Percentiles rank a stretch among this genome's conserved stretches.
Conservation (phyloP, 116 monocot genomes). For the Phalaenopsis hybrid region DNA sequence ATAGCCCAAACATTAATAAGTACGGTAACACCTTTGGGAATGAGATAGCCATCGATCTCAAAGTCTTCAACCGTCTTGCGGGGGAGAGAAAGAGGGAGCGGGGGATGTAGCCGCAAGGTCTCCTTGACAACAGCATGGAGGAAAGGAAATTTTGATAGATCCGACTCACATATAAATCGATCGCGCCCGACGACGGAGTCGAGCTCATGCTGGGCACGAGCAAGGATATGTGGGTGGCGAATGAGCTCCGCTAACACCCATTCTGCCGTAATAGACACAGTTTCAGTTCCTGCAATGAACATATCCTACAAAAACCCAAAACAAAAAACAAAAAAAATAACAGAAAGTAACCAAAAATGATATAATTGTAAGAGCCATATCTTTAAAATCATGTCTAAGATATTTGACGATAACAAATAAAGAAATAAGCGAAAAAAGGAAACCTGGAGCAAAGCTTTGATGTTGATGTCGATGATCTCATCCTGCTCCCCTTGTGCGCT, state of each 20-base stretch:
- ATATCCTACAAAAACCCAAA: slow-evolving; percentile 27
- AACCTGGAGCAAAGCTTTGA: slow-evolving; percentile 6
- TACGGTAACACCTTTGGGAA: slow-evolving; percentile 35
- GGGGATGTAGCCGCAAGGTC: slow-evolving; percentile 53
- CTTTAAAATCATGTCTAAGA: too few relatives aligned
- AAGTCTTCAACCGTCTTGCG: slow-evolving; percentile 26
- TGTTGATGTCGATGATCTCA: neutral
- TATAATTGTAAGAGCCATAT: too few relatives aligned
- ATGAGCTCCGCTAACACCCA: slow-evolving; percentile 54
- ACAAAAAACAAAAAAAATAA: neutral
- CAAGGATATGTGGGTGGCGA: slow-evolving; percentile 45
- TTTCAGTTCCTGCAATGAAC: slow-evolving; percentile 59
- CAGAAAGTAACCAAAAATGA: too few relatives aligned
- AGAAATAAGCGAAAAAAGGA: too few relatives aligned
- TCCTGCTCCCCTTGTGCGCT: neutral
- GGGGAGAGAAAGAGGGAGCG: slow-evolving; percentile 52
- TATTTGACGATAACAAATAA: too few relatives aligned
- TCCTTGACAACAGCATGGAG: slow-evolving; percentile 54
- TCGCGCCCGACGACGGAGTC: slow-evolving; percentile 36
- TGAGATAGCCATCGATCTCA: slow-evolving; percentile 41
- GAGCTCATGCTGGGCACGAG: slow-evolving; percentile 34
- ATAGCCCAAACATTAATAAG: slow-evolving; percentile 66
- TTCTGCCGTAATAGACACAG: slow-evolving; percentile 34
- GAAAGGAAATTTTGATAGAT: slow-evolving; percentile 37
- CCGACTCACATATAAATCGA: slow-evolving; percentile 35